A percentile compares a stretch with the other conserved stretches of the same genome.
These are phyloP conservation scores for Fusarium pseudocircinatum DNA, from an alignment of 2,329 filamentous ascomycete species.

Conservation along the genomic window DNA sequence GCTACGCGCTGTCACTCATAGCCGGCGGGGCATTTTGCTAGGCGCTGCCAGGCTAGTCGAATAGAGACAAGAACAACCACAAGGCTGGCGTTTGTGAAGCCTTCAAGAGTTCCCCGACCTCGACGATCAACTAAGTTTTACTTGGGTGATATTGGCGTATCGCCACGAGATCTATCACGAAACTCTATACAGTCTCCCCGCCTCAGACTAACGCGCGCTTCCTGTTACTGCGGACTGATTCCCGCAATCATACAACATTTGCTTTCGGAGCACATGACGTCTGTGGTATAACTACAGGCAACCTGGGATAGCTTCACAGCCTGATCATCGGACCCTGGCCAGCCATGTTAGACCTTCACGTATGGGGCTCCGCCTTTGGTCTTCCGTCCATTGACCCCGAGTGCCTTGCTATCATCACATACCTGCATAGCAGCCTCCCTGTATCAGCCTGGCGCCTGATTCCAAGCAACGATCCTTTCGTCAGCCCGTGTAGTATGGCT, in stretches of 20 bases:
- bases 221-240: background rate
- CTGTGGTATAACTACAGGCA: slow-evolving; percentile 6
- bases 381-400: slow-evolving; percentile 91
- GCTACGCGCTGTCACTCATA: slow-evolving; percentile 36
- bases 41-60: background rate
- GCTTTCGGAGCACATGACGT: slow-evolving; percentile 12
- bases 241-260: background rate
- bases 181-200: background rate
- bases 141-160: slow-evolving; percentile 9
- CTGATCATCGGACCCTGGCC: slow-evolving; percentile 4
- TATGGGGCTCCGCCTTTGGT: slow-evolving; percentile 90
- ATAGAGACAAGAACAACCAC: slow-evolving; percentile 5
- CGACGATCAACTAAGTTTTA: slow-evolving; percentile 6
- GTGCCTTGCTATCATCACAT: slow-evolving; percentile 85
- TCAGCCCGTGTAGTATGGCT: slow-evolving; percentile 75
- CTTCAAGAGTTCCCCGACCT: slow-evolving; percentile 12
- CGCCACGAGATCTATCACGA: slow-evolving; percentile 19
- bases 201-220: slow-evolving; percentile 17
- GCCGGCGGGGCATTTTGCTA: background rate
- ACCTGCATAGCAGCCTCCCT: slow-evolving; percentile 72
- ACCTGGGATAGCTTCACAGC: slow-evolving; percentile 19
- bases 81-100: slow-evolving; percentile 32
- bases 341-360: slow-evolving; percentile 72
- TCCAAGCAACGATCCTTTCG: slow-evolving; percentile 75
- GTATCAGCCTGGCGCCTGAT: slow-evolving; percentile 73